These are phyloP conservation scores for Clarireedia paspali DNA, from an alignment of 2,329 filamentous ascomycete species.

Conservation along the genomic window DNA sequence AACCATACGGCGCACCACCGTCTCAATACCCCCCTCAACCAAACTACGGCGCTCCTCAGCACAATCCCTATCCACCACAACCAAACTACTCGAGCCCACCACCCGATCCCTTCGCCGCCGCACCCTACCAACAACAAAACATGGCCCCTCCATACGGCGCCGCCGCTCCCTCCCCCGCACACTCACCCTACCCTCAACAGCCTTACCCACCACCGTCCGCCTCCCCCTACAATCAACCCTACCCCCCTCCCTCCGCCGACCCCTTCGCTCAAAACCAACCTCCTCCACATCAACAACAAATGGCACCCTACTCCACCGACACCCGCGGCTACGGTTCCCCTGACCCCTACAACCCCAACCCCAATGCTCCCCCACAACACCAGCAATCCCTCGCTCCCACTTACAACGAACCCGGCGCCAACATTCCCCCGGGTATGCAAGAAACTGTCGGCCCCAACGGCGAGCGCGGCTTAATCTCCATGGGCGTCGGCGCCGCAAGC, in stretches of 20 bases:
- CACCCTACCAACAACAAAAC: background rate
- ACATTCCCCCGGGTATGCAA: background rate
- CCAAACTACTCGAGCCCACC: background rate
- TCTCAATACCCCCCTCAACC: background rate
- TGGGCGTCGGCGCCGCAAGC: constrained; percentile 4
- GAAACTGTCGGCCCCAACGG: constrained; percentile 1
- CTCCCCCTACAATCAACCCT: background rate
- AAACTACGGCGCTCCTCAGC: background rate
- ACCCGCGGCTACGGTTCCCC: background rate
- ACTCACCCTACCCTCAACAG: background rate
- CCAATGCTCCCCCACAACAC: background rate
- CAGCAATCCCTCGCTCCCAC: background rate
- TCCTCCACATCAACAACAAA: background rate
- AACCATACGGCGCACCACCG: background rate
- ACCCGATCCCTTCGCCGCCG: background rate
- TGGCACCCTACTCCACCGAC: background rate
- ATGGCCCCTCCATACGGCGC: too few species aligned
- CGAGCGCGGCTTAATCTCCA: constrained; percentile 1
- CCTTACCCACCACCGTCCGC: background rate
- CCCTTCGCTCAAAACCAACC: background rate
- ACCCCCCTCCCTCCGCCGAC: background rate
- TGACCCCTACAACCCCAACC: background rate
- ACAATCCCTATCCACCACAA: background rate
- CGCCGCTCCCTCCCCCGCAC: background rate
- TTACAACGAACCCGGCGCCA: constrained; percentile 3